Base-by-base conservation (phyloP, 352 stramenopile species). In the Phytophthora pisi region DNA sequence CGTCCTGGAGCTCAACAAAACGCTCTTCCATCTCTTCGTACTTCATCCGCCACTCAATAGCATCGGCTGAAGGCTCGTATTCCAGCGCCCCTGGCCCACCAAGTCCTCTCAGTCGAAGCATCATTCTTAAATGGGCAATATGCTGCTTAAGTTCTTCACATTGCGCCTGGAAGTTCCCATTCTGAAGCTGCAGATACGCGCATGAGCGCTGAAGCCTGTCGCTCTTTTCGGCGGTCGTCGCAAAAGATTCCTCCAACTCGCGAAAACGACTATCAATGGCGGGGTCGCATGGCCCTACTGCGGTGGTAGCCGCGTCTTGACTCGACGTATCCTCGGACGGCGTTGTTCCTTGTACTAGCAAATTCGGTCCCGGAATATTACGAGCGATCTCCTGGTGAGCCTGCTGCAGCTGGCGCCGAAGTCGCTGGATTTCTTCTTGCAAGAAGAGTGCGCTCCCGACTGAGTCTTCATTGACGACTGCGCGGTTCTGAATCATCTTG, bases 401-500 rank as follows among this genome's bases (percentile, higher is more conserved):
- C 16, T 89, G 81, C n/a, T 91, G 78, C 26, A 95, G 60, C 47
- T 92, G 80, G 0, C 64, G 68, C 31, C 79, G 78, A 40, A 95
- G 49, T 10, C 82, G 79, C 34, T 82, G 57, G 28, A 95, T 82
- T 55, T 95, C 88, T 72, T 93, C 82, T 58, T 95, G 88, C 15
- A 95, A 63, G 38, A 85, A 80, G 0, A 77, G 46, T 9, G 82
- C 70, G 42, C 72, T 94, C 3, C 88, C 88, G 6, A 72, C 78
- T 13, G 88, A 79, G 55, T 94, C 86, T 78, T 96, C 88, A 43
- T 95, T 96, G 56, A 93, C 89, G 11, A 93, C 68, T 6, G 86
- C 87, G 26, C 89, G 92, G 68, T 96, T 96, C 24, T 88, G 85
- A 65, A 96, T 95, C 57, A 91, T 79, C 57, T 95, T 96, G 0